A percentile compares a stretch with the other conserved stretches of the same genome.
These are phyloP conservation scores for Aspergillus baeticus DNA, from an alignment of 495 filamentous ascomycete genomes.

Conservation along the genomic window DNA sequence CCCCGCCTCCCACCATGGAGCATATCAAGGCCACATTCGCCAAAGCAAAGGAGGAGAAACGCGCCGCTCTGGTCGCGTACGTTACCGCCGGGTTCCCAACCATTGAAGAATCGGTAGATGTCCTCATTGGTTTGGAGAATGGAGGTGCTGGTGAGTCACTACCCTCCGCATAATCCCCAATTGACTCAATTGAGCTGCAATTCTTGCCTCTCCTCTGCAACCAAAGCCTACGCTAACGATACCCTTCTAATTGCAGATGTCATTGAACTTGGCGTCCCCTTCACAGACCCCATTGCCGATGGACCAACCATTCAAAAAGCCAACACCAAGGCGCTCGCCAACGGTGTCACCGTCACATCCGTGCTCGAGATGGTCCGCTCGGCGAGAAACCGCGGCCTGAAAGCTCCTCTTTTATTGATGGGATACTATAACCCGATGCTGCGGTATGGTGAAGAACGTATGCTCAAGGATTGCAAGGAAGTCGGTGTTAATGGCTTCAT, in stretches of 20 bases:
- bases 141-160: constrained; percentile 77
- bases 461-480: constrained; percentile 80
- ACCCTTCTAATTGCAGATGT: constrained; percentile 29
- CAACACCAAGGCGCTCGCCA: constrained; percentile 82
- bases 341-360: constrained; percentile 79
- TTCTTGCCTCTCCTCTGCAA: background rate
- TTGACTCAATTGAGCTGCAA: background rate
- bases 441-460: constrained; percentile 86
- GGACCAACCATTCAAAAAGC: constrained; percentile 91
- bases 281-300: constrained; percentile 97
- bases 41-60: constrained; percentile 72
- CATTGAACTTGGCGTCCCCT: constrained; percentile 69
- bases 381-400: constrained; percentile 72
- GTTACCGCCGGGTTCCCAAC: constrained; percentile 93
- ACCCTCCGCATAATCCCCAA: background rate
- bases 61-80: constrained; percentile 84
- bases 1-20: constrained; percentile 55
- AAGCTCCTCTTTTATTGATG: constrained; percentile 87
- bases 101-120: constrained; percentile 74
- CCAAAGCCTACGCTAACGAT: background rate
- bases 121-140: constrained; percentile 85
- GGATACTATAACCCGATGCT: constrained; percentile 98
- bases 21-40: constrained; percentile 82
- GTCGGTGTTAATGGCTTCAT: constrained; percentile 97
- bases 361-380: constrained; percentile 77